Evolutionary conservation across 208 protist species (phyloP), one percentile per base, ranked within the genome.

Genomic region (Vickermania spadyakhi): DNA sequence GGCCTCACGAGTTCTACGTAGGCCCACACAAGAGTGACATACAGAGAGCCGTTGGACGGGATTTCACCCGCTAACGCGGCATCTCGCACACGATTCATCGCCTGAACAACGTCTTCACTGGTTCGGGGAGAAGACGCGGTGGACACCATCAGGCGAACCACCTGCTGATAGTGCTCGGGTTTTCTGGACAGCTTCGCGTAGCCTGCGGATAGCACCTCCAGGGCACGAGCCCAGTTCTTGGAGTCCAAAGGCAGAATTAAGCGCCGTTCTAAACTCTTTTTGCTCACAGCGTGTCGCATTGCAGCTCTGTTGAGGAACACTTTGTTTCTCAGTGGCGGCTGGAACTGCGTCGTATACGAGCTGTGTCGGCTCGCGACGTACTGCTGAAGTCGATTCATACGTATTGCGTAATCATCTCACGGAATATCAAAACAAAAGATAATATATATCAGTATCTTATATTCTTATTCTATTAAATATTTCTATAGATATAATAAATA

Each of bases 261-360:
- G 18, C 85, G 85, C 3, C 89, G 85, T 22, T 90, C 64, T 21
- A 95, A 23, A 0, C 78, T 75, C 62, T 92, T 91, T 21, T 64
- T 66, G 31, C 79, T 89, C 52, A 78, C 69, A 21, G 71, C 81
- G 23, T 28, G 31, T 56, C 68, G 77, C 69, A 75, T 75, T 2
- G 55, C 83, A 3, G 49, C 68, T 14, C 84, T 73, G 7, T 61
- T 79, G 22, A 56, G 60, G 56, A 76, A 75, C 18, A 45, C 36
- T n/a, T 41, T 30, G 3, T 60, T 49, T 0, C 22, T 57, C 0
- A 59, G 51, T 26, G 58, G 27, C 25, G 73, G 72, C 64, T 67
- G 82, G 62, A 94, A 94, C 68, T 91, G 83, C 27, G 88, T 94
- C 28, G 75, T 66, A 56, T 91, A 94, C 52, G 70, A 70, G 49